Evolutionary conservation across 352 stramenopile genomes (phyloP), one percentile per base, ranked within the genome.

Genomic region (Aphanomyces euteiches): DNA sequence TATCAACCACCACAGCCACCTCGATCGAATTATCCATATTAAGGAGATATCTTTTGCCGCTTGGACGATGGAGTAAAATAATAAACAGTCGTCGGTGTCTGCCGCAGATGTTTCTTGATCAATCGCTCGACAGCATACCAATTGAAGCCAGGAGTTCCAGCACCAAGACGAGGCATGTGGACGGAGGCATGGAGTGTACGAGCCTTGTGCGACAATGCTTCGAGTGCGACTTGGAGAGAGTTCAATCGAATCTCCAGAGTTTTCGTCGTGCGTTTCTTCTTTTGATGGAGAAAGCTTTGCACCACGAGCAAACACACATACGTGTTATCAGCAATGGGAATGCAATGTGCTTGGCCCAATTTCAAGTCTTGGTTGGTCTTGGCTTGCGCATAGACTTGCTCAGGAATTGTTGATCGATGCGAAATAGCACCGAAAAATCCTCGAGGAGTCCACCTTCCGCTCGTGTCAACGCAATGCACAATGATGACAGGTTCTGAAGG

Each of bases 71-170:
- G 63, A 12, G 41, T 37, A 65, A 81, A 90, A 73, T 92, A 90
- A 82, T 90, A 92, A 59, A 92, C 88, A 59, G 71, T 87, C 64
- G 78, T 75, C 38, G 78, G 45, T 34, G 89, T 75, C 13, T 68
- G 65, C 59, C 90, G 83, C 71, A 92, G 69, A 40, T 85, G 78
- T 6, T 84, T 81, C 59, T 84, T 81, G 65, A 90, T 73, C 45
- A 92, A 75, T 48, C 85, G 85, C 77, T 90, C 85, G 39, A 90
- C 85, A 8, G 83, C 82, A 72, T 92, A 92, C 85, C 85, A 92
- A 66, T 92, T 92, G 75, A 90, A 92, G 48, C 79, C 74, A 2
- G 85, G 82, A 17, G 85, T 90, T 53, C 83, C 85, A 59, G 89
- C 90, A 54, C 85, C 85, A 43, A 92, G 90, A 48, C 85, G 83